Evolutionary conservation across 2,329 filamentous ascomycete species (phyloP).

Genomic region (Monosporascus sp.): DNA sequence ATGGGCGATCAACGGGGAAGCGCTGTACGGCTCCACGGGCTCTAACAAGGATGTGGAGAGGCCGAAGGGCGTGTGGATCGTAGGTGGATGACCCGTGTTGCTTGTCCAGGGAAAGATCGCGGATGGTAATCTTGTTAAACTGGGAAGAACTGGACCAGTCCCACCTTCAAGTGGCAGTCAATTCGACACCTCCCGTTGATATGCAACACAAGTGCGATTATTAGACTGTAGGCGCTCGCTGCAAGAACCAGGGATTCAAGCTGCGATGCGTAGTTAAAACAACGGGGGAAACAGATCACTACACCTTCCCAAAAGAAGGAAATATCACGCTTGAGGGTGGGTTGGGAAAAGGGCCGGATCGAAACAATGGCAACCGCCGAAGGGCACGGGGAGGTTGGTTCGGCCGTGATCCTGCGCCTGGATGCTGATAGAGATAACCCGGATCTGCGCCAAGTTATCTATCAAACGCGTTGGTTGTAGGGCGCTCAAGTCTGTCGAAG

Average conservation of each 20-base stretch:
- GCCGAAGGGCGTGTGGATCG: slow-evolving; percentile 9
- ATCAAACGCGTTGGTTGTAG: too few species aligned
- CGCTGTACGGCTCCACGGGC: slow-evolving; percentile 12
- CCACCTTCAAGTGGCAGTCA: not conserved
- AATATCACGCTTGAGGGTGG: not conserved
- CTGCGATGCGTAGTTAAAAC: not conserved
- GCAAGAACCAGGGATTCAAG: too few species aligned
- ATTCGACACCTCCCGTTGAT: not conserved
- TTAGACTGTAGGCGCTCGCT: not conserved
- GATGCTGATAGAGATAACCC: too few species aligned
- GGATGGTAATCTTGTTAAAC: not conserved
- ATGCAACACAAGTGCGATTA: not conserved
- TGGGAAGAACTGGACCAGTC: not conserved
- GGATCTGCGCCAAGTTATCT: too few species aligned
- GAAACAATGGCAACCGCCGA: too few species aligned
- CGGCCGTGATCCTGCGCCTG: too few species aligned
- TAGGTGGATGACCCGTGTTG: not conserved
- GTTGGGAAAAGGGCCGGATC: too few species aligned
- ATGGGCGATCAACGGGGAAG: slow-evolving; percentile 4
- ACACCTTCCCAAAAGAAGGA: not conserved
- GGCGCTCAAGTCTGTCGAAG: too few species aligned
- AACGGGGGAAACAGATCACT: not conserved
- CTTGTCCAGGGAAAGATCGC: not conserved
- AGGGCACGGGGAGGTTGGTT: too few species aligned
- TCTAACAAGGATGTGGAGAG: slow-evolving; percentile 18